Base-by-base conservation (phyloP, 192 early-diverging fungal genomes). In the Gryganskiella cystojenkinii region DNA sequence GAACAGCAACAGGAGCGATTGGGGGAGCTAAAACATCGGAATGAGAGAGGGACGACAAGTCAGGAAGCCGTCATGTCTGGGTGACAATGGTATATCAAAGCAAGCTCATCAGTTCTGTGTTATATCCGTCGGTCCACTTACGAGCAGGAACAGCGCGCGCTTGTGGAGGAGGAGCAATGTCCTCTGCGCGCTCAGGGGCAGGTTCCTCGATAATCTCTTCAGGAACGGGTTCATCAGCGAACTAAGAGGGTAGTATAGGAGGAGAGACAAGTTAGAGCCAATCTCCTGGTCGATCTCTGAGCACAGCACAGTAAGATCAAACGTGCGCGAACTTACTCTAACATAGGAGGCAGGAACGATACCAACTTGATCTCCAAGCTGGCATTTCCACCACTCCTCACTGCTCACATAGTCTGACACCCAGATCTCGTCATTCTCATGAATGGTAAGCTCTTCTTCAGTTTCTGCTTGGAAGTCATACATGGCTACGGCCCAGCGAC, bases 341-440 rank as follows among this genome's bases (percentile, higher is more conserved):
- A 99, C 63, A 67, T 98, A 99, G 4, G 89, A 84, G 13, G 93
- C 89, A 4, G 97, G 97, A 3, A 96, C 92, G 35, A 99, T 88
- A 10, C 97, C 97, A 65, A 86, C 82, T 15, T 84, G 82, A 13
- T 84, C 83, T 7, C 85, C 81, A 54, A 92, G 70, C 47, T 92
- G 88, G 17, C 92, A 90, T 40, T 81, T 82, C 94, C 94, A 95
- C 98, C 98, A 99, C 46, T 97, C 96, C 6, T 89, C 82, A 34
- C 87, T 88, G 54, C 93, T 91, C 11, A 89, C 89, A 62, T 88
- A 85, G 81, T 98, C 96, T 7, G 95, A 72, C 19, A 98, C 90
- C 64, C 94, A 73, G 42, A 99, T 80, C 30, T 92, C 85, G 54
- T 96, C 95, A 59, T 93, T 90, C 66, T 95, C 95, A 0, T 71